Evolutionary conservation across 2,329 filamentous ascomycete species (phyloP).

Genomic region (Pleurostoma richardsiae): DNA sequence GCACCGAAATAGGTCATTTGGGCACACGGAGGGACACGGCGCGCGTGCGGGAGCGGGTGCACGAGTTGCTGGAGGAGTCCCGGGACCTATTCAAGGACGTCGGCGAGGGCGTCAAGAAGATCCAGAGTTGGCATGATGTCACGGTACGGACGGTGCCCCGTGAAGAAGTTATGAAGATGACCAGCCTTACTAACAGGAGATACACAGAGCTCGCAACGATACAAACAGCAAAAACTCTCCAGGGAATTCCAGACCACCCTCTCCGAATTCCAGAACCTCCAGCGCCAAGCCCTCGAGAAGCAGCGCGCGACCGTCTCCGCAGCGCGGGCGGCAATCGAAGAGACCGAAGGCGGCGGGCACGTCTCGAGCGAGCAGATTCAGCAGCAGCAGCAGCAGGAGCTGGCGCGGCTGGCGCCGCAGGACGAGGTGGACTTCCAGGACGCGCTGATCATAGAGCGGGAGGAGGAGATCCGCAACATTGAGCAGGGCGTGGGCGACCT

Average conservation of each 20-base stretch:
- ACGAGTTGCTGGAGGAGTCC: slow-evolving; percentile 81
- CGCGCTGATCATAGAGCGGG: slow-evolving; percentile 88
- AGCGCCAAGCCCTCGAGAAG: slow-evolving; percentile 85
- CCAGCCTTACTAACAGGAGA: slow-evolving; percentile 4
- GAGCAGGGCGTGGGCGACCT: slow-evolving; percentile 93
- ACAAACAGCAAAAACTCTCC: slow-evolving; percentile 91
- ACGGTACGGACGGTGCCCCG: slow-evolving; percentile 48
- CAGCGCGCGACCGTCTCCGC: slow-evolving; percentile 82
- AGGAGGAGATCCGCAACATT: slow-evolving; percentile 95
- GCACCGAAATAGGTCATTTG: slow-evolving; percentile 77
- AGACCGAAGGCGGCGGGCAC: slow-evolving; percentile 33
- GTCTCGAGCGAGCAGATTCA: slow-evolving; percentile 41
- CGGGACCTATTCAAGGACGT: slow-evolving; percentile 84
- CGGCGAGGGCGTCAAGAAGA: slow-evolving; percentile 88
- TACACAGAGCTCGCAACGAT: slow-evolving; percentile 66
- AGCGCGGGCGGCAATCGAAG: slow-evolving; percentile 73
- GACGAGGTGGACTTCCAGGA: slow-evolving; percentile 98
- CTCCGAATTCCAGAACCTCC: slow-evolving; percentile 87
- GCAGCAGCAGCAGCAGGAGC: slow-evolving; percentile 66
- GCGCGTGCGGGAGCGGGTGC: slow-evolving; percentile 83
- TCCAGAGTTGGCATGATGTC: slow-evolving; percentile 81
- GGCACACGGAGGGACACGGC: slow-evolving; percentile 91
- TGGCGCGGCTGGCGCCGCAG: slow-evolving; percentile 79
- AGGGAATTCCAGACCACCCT: slow-evolving; percentile 88
- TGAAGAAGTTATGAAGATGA: background rate